Conservation (phyloP, 441 rosid species). For the Arabidopsis lyrata region DNA sequence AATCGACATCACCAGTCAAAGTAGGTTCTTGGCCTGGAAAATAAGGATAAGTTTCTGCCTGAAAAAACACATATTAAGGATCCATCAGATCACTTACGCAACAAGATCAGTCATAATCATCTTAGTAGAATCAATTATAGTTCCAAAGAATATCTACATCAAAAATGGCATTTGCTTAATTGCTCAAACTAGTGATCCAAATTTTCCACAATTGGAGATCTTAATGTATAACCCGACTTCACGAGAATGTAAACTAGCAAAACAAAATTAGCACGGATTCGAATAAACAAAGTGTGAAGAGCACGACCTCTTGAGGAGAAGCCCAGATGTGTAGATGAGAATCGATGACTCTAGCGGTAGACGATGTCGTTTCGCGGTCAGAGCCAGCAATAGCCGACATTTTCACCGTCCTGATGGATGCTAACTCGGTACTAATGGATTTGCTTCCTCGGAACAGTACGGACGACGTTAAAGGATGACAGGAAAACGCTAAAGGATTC, state of each 20-base stretch:
- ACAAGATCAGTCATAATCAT: no score
- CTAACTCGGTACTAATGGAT: not conserved
- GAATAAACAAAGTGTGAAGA: no score
- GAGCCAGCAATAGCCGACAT: slow-evolving; percentile 45
- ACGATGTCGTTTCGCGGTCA: slow-evolving; percentile 42
- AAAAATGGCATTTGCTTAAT: no score
- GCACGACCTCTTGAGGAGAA: no score
- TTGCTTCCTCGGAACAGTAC: slow-evolving; percentile 26
- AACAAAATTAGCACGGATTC: no score
- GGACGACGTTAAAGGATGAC: slow-evolving; percentile 14
- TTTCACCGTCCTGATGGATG: slow-evolving; percentile 28
- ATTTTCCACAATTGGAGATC: no score
- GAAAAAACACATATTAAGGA: slow-evolving; percentile 6
- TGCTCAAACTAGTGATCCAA: no score
- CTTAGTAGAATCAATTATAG: not conserved
- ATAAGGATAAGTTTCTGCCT: slow-evolving; percentile 82
- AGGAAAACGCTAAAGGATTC: slow-evolving; percentile 17
- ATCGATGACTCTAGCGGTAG: no score
- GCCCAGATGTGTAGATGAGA: no score
- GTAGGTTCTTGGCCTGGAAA: slow-evolving; percentile 95
- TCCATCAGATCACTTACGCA: slow-evolving; percentile 16
- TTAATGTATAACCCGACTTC: no score
- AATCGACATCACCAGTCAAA: slow-evolving; percentile 76
- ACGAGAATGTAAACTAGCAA: no score
- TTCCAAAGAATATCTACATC: no score